These are phyloP conservation scores for Colletotrichum theobromicola DNA, from an alignment of 2,329 filamentous ascomycete genomes.

Conservation along the genomic window DNA sequence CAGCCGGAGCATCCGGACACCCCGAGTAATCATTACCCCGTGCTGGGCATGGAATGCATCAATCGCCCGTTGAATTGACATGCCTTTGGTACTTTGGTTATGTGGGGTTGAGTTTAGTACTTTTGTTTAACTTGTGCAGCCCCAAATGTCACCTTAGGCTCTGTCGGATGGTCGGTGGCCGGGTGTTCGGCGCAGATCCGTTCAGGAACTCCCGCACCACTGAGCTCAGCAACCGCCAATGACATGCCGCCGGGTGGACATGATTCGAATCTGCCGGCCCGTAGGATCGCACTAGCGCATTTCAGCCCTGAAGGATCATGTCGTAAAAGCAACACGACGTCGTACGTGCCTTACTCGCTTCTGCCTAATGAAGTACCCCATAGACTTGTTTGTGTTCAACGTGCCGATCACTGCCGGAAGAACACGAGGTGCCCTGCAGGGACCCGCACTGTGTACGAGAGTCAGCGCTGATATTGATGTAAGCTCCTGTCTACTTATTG, in stretches of 20 bases:
- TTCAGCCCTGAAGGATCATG: background rate
- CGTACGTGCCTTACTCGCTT: background rate
- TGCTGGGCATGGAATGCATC: background rate
- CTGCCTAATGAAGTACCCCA: background rate
- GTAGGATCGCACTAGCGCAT: background rate
- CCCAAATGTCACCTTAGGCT: background rate
- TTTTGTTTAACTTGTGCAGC: background rate
- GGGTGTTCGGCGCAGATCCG: background rate
- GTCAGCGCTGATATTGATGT: background rate
- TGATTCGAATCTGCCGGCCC: background rate
- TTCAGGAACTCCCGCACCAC: background rate
- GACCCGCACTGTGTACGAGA: background rate
- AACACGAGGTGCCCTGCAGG: background rate
- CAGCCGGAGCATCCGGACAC: background rate
- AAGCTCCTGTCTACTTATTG: background rate
- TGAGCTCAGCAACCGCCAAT: background rate
- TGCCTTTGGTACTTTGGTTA: background rate
- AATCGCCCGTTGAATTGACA: background rate
- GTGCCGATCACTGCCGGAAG: background rate
- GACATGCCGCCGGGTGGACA: background rate
- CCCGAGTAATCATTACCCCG: background rate
- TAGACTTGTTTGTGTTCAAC: background rate
- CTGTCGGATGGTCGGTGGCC: background rate
- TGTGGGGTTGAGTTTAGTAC: background rate
- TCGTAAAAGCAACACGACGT: background rate